Base-by-base conservation (phyloP, 2,329 filamentous ascomycete species). In the Scedosporium boydii region DNA sequence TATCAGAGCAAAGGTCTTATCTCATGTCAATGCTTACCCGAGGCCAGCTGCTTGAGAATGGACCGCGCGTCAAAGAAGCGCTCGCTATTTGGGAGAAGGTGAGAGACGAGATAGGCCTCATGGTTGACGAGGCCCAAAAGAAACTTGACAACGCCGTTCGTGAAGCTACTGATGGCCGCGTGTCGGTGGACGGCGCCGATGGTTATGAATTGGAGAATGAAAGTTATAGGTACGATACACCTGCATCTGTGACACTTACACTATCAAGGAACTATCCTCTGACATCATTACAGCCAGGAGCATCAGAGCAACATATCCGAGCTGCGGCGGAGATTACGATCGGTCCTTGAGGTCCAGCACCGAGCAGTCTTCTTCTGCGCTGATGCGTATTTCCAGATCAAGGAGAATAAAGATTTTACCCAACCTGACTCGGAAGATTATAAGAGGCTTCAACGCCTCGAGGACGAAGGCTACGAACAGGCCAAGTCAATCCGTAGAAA, bases 371-470 rank as follows among this genome's bases (percentile, higher is more conserved):
- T 97, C 75, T 96, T 96, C 70, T 87, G 87, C 27, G 91, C 88
- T 14, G 96, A 92, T 67, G 88, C 87, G 0, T 87, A 87, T 67
- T 97, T 87, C 70, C 91, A 96, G 69, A 89, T 96, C 65, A 95
- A 93, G 70, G 83, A 85, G 0, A 84, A 93, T 62, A 73, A 82
- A 55, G 78, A 83, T 1, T 76, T 87, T 67, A 91, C 87, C 0
- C 70, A 77, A 23, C 84, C 87, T 1, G 85, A 86, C 4, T 90
- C 89, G 0, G 84, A 87, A 1, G 82, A 87, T 16, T 92, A 87
- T 68, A 76, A 80, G 60, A 74, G 75, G 0, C 75, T 93, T 2
- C 90, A 96, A 68, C 83, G 82, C 66, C 76, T 85, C 6, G 93
- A 97, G 73, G 81, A 82, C 3, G 80, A 85, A 3, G 82, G 83